Evolutionary conservation across 495 filamentous ascomycete genomes (phyloP).

Genomic region (Penicillium fimorum): DNA sequence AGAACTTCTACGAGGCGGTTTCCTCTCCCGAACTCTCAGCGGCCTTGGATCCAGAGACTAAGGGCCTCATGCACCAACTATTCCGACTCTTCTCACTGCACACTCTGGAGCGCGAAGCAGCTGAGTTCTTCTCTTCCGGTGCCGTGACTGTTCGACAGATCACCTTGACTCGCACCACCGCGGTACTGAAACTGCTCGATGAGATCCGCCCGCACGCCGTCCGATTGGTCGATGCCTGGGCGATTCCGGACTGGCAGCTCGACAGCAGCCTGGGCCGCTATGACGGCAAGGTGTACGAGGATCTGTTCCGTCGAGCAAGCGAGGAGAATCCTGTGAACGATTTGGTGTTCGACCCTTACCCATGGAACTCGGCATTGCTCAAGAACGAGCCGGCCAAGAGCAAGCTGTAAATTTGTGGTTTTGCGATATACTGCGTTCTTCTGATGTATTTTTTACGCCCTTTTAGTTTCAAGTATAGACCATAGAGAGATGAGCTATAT

Average conservation of each 20-base stretch:
- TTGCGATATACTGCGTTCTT: slow-evolving; percentile 11
- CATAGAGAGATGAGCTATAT: slow-evolving; percentile 17
- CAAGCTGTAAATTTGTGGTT: slow-evolving; percentile 34
- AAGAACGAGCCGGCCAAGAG: slow-evolving; percentile 48
- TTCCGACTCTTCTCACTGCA: slow-evolving; percentile 65
- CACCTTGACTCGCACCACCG: slow-evolving; percentile 55
- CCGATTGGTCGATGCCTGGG: slow-evolving; percentile 63
- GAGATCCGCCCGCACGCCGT: slow-evolving; percentile 68
- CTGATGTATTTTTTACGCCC: slow-evolving; percentile 2
- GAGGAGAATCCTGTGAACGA: slow-evolving; percentile 67
- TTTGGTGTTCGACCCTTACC: slow-evolving; percentile 65
- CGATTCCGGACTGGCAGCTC: slow-evolving; percentile 68
- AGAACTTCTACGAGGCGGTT: slow-evolving; percentile 70
- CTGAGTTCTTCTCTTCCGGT: slow-evolving; percentile 64
- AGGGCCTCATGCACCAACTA: slow-evolving; percentile 55
- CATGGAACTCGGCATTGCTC: slow-evolving; percentile 56
- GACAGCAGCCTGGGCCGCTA: slow-evolving; percentile 62
- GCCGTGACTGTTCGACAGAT: slow-evolving; percentile 66
- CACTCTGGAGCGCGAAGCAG: slow-evolving; percentile 62
- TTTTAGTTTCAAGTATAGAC: slow-evolving; percentile 8
- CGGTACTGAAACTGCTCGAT: slow-evolving; percentile 62
- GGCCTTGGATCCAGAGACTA: slow-evolving; percentile 53
- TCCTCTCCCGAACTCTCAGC: slow-evolving; percentile 42
- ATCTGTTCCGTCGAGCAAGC: slow-evolving; percentile 64
- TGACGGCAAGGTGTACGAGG: slow-evolving; percentile 68